Percentiles rank a stretch among this genome's conserved stretches.
Evolutionary conservation across 2,329 filamentous ascomycete genomes (phyloP).

Genomic region (Penicillium sp.): DNA sequence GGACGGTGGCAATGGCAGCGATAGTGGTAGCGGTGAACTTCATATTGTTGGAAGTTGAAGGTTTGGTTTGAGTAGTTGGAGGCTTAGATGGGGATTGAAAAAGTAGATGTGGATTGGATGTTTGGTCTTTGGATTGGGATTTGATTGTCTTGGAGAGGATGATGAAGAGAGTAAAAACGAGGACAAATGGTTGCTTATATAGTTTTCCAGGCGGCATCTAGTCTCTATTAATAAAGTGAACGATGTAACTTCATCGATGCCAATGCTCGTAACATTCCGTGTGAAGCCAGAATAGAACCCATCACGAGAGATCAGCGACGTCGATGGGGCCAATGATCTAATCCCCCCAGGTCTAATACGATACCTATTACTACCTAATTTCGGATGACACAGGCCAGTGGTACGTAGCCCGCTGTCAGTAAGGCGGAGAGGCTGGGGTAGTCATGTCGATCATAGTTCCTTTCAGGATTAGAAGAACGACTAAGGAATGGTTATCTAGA

Average conservation of each 20-base stretch:
- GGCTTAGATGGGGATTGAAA: neutral
- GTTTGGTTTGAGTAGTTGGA: neutral
- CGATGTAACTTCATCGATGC: neutral
- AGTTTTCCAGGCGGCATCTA: neutral
- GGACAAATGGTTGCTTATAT: neutral
- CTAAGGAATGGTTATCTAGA: neutral
- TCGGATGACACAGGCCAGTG: neutral
- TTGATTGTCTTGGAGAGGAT: neutral
- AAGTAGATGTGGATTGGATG: neutral
- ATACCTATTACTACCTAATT: neutral
- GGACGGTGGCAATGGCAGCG: conserved; percentile 3
- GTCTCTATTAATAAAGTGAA: neutral
- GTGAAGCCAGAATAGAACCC: neutral
- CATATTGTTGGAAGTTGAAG: neutral
- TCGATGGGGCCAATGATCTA: neutral
- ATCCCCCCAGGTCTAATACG: neutral
- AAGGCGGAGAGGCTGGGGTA: neutral
- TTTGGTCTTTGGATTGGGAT: neutral
- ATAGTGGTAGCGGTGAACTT: conserved; percentile 10
- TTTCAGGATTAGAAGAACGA: neutral
- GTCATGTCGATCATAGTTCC: neutral
- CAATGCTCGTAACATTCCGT: neutral
- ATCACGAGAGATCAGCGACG: neutral
- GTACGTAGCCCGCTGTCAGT: neutral
- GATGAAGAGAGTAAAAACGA: neutral